A percentile compares a stretch with the other conserved stretches of the same genome.
phyloP scores from a whole-genome alignment of 1,284 basidiomycete genomes.

The Wolfiporia cocos region DNA sequence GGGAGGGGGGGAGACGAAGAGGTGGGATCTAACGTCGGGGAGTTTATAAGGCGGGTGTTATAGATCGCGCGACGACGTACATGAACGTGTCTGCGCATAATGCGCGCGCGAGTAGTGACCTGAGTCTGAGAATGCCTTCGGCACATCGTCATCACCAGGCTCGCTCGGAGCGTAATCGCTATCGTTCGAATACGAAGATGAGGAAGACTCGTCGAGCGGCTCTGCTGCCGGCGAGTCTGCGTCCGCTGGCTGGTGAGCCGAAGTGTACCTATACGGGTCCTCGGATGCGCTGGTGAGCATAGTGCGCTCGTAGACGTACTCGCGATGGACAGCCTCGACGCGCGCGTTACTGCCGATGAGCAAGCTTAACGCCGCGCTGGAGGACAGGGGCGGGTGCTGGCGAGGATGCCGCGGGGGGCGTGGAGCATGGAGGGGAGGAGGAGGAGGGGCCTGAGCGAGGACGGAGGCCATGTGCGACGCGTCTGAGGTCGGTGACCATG shows the following conservation, averaged over 20 bases:
- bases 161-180: neutral
- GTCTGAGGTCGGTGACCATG: neutral
- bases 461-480: slow-evolving; percentile 8
- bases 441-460: slow-evolving; percentile 7
- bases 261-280: neutral
- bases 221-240: neutral
- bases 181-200: neutral
- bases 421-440: slow-evolving; percentile 2
- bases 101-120: neutral
- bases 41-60: neutral
- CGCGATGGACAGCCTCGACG: neutral
- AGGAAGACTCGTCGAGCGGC: neutral
- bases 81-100: neutral
- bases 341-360: neutral
- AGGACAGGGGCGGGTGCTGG: neutral
- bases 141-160: neutral
- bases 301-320: neutral
- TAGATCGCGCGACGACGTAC: neutral
- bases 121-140: neutral
- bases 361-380: neutral
- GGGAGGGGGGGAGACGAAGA: neutral
- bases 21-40: neutral
- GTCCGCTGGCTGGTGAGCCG: neutral
- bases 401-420: neutral
- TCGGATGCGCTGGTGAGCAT: neutral